These are phyloP conservation scores for Backusella westeae DNA, from an alignment of 192 early-diverging fungal genomes.

Conservation along the genomic window DNA sequence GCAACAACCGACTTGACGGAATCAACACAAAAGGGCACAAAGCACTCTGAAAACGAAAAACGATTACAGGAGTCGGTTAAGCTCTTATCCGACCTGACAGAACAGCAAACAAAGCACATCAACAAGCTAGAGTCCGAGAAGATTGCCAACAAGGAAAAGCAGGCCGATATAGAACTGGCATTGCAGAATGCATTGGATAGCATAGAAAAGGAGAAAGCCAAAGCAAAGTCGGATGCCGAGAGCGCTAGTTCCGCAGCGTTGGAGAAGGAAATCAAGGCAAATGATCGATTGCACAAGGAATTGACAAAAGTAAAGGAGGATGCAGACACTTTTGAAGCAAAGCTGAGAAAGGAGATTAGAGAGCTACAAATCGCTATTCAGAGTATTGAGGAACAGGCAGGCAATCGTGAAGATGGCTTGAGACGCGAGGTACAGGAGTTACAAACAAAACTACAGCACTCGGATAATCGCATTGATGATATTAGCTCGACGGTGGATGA, in stretches of 20 bases:
- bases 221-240: constrained; percentile 28
- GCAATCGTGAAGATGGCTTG: constrained; percentile 42
- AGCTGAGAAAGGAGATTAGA: constrained; percentile 36
- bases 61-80: constrained; percentile 31
- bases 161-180: not conserved
- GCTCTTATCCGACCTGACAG: constrained; percentile 22
- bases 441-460: constrained; percentile 40
- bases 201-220: constrained; percentile 16
- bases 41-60: constrained; percentile 40
- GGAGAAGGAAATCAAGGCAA: constrained; percentile 48
- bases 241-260: constrained; percentile 40
- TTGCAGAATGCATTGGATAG: not conserved
- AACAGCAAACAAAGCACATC: constrained; percentile 31
- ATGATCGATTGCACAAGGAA: constrained; percentile 42
- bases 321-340: constrained; percentile 31
- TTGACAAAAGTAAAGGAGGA: constrained; percentile 31
- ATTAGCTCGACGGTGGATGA: constrained; percentile 39
- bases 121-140: constrained; percentile 26
- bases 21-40: constrained; percentile 39
- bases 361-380: constrained; percentile 45
- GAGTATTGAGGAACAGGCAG: constrained; percentile 39
- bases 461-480: constrained; percentile 41
- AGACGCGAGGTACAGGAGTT: constrained; percentile 32
- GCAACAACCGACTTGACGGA: constrained; percentile 45
- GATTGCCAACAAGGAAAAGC: not conserved